Percentiles rank a stretch among this genome's conserved stretches.
Evolutionary conservation across 1,284 basidiomycete genomes (phyloP).

Genomic region (Ceratobasidium sp.): DNA sequence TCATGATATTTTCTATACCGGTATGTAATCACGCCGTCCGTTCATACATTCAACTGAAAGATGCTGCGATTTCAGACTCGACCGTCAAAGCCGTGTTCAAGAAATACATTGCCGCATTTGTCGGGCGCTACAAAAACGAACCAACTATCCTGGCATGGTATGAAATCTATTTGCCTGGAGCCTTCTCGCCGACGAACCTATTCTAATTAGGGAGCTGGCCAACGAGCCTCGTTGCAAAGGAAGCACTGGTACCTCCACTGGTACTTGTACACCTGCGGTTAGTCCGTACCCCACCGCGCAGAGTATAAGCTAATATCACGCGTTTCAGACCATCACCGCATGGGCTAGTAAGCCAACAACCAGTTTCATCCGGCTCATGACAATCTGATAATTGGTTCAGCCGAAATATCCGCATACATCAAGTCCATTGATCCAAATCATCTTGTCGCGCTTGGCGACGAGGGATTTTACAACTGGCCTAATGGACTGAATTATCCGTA

Average conservation of each 20-base stretch:
- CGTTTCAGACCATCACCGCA: slow-evolving; percentile 46
- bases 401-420: slow-evolving; percentile 47
- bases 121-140: slow-evolving; percentile 47
- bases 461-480: slow-evolving; percentile 46
- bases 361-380: slow-evolving; percentile 8
- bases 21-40: neutral
- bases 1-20: slow-evolving; percentile 61
- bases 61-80: slow-evolving; percentile 14
- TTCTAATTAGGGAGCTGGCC: slow-evolving; percentile 45
- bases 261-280: slow-evolving; percentile 43
- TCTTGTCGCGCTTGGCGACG: slow-evolving; percentile 47
- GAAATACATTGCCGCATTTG: slow-evolving; percentile 47
- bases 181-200: neutral
- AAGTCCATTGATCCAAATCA: slow-evolving; percentile 46
- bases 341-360: slow-evolving; percentile 47
- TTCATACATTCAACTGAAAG: neutral
- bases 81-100: slow-evolving; percentile 42
- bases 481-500: slow-evolving; percentile 41
- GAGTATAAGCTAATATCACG: neutral
- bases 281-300: neutral
- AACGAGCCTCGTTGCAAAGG: slow-evolving; percentile 49
- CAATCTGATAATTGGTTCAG: neutral
- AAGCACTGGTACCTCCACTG: slow-evolving; percentile 35
- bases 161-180: neutral
- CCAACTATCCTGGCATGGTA: slow-evolving; percentile 47